Evolutionary conservation across 1,139 yeast genomes (phyloP).

Genomic region (Candida sojae): DNA sequence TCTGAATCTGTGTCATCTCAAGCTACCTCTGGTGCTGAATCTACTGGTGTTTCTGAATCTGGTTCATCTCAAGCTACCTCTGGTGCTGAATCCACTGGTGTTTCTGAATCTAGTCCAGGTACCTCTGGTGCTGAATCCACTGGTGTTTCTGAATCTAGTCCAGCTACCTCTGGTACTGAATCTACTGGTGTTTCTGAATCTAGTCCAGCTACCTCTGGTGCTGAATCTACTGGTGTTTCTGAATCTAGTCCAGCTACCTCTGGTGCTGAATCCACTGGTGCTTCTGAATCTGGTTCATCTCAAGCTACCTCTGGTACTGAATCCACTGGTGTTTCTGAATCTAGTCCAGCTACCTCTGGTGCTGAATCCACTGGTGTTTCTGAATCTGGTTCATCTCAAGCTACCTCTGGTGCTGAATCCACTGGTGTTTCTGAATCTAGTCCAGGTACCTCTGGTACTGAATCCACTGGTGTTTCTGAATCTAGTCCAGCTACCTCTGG

Average conservation of each 20-base stretch:
- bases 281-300: neutral
- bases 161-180: slow-evolving; percentile 3
- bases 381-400: slow-evolving; percentile 1
- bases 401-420: neutral
- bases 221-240: slow-evolving; percentile 3
- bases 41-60: slow-evolving; percentile 3
- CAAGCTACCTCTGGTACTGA: neutral
- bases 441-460: neutral
- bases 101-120: neutral
- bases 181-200: neutral
- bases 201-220: neutral
- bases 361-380: slow-evolving; percentile 1
- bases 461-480: neutral
- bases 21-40: neutral
- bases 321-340: neutral
- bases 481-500: neutral
- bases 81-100: neutral
- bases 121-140: neutral
- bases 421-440: slow-evolving; percentile 1
- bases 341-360: neutral
- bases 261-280: neutral
- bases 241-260: neutral
- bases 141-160: neutral
- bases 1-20: slow-evolving; percentile 3
- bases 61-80: neutral